A percentile compares a stretch with the other conserved stretches of the same genome.
These are phyloP conservation scores for Microcyclosporella mali DNA, from an alignment of 2,329 filamentous ascomycete genomes.

Conservation along the genomic window DNA sequence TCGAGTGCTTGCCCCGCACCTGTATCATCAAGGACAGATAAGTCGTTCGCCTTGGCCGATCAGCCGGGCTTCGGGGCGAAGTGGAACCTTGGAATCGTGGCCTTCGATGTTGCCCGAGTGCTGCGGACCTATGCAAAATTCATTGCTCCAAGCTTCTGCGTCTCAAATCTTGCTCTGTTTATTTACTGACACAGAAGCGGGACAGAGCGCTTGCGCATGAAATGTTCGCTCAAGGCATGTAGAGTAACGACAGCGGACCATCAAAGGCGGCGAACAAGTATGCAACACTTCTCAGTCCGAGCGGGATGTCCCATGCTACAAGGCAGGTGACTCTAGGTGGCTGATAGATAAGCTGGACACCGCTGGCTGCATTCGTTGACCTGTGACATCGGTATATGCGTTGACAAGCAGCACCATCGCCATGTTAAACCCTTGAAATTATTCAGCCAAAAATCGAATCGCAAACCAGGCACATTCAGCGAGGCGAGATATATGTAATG, in stretches of 20 bases:
- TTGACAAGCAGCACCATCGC: conserved; percentile 12
- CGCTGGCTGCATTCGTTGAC: conserved; percentile 30
- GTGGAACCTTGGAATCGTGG: no score
- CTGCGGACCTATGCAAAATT: no score
- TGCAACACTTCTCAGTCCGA: conserved; percentile 30
- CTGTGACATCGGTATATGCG: conserved; percentile 30
- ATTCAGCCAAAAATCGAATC: conserved; percentile 23
- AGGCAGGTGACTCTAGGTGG: conserved; percentile 10
- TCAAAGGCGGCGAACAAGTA: conserved; percentile 35
- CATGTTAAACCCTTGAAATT: conserved; percentile 7
- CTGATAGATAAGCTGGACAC: conserved; percentile 25
- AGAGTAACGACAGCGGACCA: conserved; percentile 34
- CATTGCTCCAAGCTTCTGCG: no score
- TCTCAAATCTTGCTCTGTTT: no score
- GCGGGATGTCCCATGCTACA: conserved; percentile 12
- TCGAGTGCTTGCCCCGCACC: no score
- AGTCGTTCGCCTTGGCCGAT: not conserved
- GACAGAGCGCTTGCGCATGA: conserved; percentile 29
- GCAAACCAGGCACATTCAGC: conserved; percentile 44
- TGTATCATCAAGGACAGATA: no score
- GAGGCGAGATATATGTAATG: conserved; percentile 43
- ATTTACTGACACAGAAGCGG: no score
- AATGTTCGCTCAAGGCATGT: conserved; percentile 35
- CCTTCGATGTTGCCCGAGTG: no score
- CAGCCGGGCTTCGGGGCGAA: no score